Conservation (phyloP, 2,329 filamentous ascomycete genomes). For the Trichoderma simmonsii region DNA sequence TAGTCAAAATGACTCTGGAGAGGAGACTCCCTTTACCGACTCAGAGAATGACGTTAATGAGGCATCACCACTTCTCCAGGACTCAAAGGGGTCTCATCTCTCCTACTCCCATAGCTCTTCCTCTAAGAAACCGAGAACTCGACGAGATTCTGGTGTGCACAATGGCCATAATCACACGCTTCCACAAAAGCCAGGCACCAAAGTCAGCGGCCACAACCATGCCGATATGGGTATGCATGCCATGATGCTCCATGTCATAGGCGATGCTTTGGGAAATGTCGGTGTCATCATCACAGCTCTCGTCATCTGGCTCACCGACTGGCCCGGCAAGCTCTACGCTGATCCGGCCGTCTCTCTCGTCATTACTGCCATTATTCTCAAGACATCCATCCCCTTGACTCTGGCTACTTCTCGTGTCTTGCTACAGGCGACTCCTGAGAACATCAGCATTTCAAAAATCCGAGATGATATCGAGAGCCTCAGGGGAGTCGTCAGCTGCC, state of each 20-base stretch:
- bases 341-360: conserved; percentile 90
- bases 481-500: conserved; percentile 82
- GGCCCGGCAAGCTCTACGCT: conserved; percentile 77
- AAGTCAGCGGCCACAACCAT: conserved; percentile 72
- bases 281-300: conserved; percentile 81
- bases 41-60: conserved; percentile 42
- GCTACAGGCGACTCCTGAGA: conserved; percentile 87
- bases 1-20: conserved; percentile 54
- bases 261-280: conserved; percentile 81
- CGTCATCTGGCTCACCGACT: conserved; percentile 87
- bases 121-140: conserved; percentile 28
- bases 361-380: conserved; percentile 78
- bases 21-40: conserved; percentile 44
- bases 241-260: conserved; percentile 72
- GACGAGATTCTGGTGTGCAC: conserved; percentile 57
- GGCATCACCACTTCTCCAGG: conserved; percentile 47
- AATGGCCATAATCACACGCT: conserved; percentile 77
- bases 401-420: conserved; percentile 81
- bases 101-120: conserved; percentile 25
- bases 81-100: conserved; percentile 31
- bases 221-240: conserved; percentile 94
- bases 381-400: conserved; percentile 74
- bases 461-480: conserved; percentile 85
- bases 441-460: conserved; percentile 85
- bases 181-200: conserved; percentile 58